Evolutionary conservation across 768 basidiomycete species (phyloP).

Genomic region (Mycena olivaceomarginata): DNA sequence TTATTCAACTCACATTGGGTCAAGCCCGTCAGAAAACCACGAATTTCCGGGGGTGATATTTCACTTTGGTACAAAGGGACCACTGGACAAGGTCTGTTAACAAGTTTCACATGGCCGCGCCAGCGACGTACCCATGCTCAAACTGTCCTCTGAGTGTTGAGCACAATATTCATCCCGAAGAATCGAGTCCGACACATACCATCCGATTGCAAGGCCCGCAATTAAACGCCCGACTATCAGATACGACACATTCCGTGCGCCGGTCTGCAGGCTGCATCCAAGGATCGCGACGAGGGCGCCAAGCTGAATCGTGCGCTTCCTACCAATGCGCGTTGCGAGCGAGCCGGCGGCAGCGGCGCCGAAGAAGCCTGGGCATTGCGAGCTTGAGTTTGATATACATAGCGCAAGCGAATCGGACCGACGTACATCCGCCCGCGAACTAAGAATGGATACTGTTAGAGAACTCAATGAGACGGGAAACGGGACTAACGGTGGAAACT

Average conservation of each 20-base stretch:
- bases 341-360: slow-evolving; percentile 67
- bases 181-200: slow-evolving; percentile 14
- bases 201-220: slow-evolving; percentile 67
- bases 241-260: slow-evolving; percentile 67
- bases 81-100: slow-evolving; percentile 58
- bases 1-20: slow-evolving; percentile 72
- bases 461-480: slow-evolving; percentile 43
- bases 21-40: slow-evolving; percentile 71
- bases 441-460: not conserved
- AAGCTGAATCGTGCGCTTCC: slow-evolving; percentile 69
- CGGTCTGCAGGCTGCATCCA: slow-evolving; percentile 69
- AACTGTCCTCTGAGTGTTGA: not conserved
- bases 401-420: not conserved
- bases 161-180: not conserved
- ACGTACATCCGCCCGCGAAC: slow-evolving; percentile 45
- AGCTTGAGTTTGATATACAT: not conserved
- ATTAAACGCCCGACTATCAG: slow-evolving; percentile 69
- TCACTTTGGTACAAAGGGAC: slow-evolving; percentile 74
- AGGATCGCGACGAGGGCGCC: slow-evolving; percentile 71
- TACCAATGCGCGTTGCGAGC: slow-evolving; percentile 68
- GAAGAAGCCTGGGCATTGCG: slow-evolving; percentile 51
- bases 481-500: slow-evolving; percentile 72
- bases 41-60: slow-evolving; percentile 68
- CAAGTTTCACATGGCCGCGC: not conserved
- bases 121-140: slow-evolving; percentile 37